Evolutionary conservation across 352 stramenopile species (phyloP), one percentile per base, ranked within the genome.

Genomic region (Ochromonadaceae sp.): DNA sequence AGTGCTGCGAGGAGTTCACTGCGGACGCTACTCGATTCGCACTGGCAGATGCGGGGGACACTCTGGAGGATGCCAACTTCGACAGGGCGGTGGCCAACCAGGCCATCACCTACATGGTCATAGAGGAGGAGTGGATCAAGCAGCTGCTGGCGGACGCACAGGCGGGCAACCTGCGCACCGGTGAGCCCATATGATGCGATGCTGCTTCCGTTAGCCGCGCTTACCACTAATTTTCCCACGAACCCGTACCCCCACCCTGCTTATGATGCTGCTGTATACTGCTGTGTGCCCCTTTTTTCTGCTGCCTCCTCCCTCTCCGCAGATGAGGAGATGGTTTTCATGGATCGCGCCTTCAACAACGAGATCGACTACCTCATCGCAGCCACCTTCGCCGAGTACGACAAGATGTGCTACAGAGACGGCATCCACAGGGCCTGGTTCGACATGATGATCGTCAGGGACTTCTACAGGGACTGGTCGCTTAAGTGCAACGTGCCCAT

Each of bases 1-100:
- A 99, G 68, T 95, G 87, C 35, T 78, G 96, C 31, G 78, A 85
- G 31, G 87, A 95, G 53, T 99, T 96, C 70, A 87, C 81, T 67
- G 86, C 88, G n/a, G 89, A 96, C 70, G 88, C 86, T 28, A 94
- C 87, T n/a, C 60, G 70, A 60, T 98, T 99, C 72, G 91, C 92
- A 20, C 96, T 91, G 60, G 93, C 93, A 34, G 91, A 98, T 70
- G 92, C 93, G 25, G 95, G 95, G 32, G 93, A 98, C 70, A 85
- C 84, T 40, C 85, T 99, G 72, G 93, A 99, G 66, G 93, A 99
- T 68, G 92, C 93, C 20, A 99, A 99, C 83, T 99, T 98, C 73
- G 91, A 85, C 47, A 73, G 92, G 20, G 89, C 96, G 67, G 96
- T 86, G 61, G 96, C 93, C 52, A 95, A 98, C 62, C 85, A 91